Conservation (phyloP, 371 early-diverging fungal species). For the Mortierella sp. region DNA sequence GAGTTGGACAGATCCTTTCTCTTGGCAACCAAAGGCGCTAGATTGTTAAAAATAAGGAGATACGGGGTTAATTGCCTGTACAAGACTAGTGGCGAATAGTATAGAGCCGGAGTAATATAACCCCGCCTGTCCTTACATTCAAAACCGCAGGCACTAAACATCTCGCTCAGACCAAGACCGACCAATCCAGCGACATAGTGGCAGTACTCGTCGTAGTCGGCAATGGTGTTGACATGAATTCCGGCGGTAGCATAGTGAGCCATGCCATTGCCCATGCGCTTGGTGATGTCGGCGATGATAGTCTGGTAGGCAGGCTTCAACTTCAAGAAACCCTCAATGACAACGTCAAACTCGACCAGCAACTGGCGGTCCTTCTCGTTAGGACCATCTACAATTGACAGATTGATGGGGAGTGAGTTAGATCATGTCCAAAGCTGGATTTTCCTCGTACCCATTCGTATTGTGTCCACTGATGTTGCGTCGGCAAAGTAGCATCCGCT, state of each 20-base stretch:
- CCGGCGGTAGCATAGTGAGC: conserved; percentile 84
- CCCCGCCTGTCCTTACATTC: conserved; percentile 63
- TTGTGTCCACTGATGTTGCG: background rate
- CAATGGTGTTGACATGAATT: conserved; percentile 78
- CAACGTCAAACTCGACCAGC: conserved; percentile 88
- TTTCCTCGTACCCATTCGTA: background rate
- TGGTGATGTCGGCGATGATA: conserved; percentile 92
- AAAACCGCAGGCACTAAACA: conserved; percentile 91
- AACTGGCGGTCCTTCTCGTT: conserved; percentile 94
- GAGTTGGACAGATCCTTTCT: conserved; percentile 75
- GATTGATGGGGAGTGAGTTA: background rate
- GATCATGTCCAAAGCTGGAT: background rate
- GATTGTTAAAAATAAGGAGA: background rate
- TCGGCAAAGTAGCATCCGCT: background rate
- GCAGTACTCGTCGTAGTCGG: conserved; percentile 95
- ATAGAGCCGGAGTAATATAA: background rate
- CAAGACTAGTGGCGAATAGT: background rate
- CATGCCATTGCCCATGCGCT: conserved; percentile 96
- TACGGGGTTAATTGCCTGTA: background rate
- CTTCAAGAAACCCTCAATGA: conserved; percentile 89
- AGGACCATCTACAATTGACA: conserved; percentile 73
- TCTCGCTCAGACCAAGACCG: conserved; percentile 91
- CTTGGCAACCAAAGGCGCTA: conserved; percentile 51
- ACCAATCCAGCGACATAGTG: conserved; percentile 98
- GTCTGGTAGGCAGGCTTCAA: conserved; percentile 82